Evolutionary conservation across 2,329 filamentous ascomycete species (phyloP).

Genomic region (Penicillium sp.): DNA sequence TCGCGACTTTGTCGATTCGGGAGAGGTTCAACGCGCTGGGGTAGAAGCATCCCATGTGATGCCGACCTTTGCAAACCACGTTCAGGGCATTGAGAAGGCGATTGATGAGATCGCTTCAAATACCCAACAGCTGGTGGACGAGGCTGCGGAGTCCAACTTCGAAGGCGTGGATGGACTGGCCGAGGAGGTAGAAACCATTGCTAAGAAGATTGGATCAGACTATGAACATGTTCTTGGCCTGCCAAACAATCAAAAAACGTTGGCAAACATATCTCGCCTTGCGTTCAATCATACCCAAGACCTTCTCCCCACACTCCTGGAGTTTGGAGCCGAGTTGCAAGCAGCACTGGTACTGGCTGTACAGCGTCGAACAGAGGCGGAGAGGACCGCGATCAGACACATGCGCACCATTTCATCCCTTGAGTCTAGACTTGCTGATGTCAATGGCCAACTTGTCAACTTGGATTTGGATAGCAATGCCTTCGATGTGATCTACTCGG

Average conservation of each 20-base stretch:
- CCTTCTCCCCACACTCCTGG: slow-evolving; percentile 61
- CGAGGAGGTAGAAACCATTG: slow-evolving; percentile 81
- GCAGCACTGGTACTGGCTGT: slow-evolving; percentile 52
- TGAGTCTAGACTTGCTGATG: slow-evolving; percentile 70
- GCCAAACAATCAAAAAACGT: slow-evolving; percentile 64
- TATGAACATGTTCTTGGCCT: slow-evolving; percentile 75
- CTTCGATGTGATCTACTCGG: slow-evolving; percentile 76
- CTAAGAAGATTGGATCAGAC: slow-evolving; percentile 83
- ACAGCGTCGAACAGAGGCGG: slow-evolving; percentile 68
- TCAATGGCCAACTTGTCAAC: slow-evolving; percentile 71
- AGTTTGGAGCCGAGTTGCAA: slow-evolving; percentile 58
- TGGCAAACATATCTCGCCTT: slow-evolving; percentile 64
- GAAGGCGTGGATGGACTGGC: slow-evolving; percentile 70
- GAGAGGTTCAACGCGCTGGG: slow-evolving; percentile 71
- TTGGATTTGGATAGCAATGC: slow-evolving; percentile 76
- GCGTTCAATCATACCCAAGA: slow-evolving; percentile 65
- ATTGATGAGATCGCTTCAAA: slow-evolving; percentile 62
- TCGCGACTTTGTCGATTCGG: slow-evolving; percentile 73
- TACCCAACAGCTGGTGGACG: slow-evolving; percentile 43
- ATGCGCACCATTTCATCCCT: slow-evolving; percentile 83
- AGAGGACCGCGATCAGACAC: slow-evolving; percentile 65
- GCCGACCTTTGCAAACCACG: slow-evolving; percentile 60
- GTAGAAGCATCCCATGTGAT: slow-evolving; percentile 61
- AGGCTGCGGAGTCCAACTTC: slow-evolving; percentile 53
- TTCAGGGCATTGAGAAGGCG: slow-evolving; percentile 62